Evolutionary conservation across 805 yeast species (phyloP).

Genomic region (Wickerhamomyces bovis): DNA sequence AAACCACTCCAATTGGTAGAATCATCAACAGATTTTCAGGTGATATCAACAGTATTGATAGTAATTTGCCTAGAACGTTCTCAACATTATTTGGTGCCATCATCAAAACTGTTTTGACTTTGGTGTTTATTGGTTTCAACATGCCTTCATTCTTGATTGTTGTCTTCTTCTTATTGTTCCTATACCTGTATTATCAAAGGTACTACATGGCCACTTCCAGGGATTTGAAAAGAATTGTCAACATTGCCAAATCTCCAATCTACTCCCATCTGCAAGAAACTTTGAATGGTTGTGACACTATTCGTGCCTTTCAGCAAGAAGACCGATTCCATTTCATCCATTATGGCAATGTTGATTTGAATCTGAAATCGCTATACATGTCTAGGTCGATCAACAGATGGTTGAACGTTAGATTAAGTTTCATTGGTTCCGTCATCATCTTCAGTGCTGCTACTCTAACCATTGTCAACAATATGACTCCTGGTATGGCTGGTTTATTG

Average conservation of each 20-base stretch:
- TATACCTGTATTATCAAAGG: conserved; percentile 66
- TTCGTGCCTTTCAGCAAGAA: conserved; percentile 68
- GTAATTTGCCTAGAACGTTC: conserved; percentile 48
- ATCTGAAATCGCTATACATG: conserved; percentile 68
- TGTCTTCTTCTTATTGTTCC: conserved; percentile 36
- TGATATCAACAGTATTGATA: conserved; percentile 55
- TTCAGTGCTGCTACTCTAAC: conserved; percentile 46
- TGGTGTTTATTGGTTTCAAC: conserved; percentile 44
- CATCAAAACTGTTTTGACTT: conserved; percentile 42
- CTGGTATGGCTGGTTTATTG: conserved; percentile 59
- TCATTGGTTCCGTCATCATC: conserved; percentile 52
- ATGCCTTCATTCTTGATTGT: conserved; percentile 51
- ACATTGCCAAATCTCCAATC: conserved; percentile 68
- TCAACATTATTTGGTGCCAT: conserved; percentile 39
- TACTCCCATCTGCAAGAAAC: conserved; percentile 82
- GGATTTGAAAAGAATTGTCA: conserved; percentile 70
- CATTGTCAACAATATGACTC: conserved; percentile 37
- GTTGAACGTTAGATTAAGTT: conserved; percentile 56
- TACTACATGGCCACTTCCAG: conserved; percentile 67
- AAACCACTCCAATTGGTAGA: conserved; percentile 64
- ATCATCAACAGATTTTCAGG: conserved; percentile 59
- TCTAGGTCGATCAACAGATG: conserved; percentile 64
- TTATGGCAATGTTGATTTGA: conserved; percentile 64
- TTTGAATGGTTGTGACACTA: conserved; percentile 68
- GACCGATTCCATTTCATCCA: conserved; percentile 58